phyloP scores from a whole-genome alignment of 352 stramenopile species.

The Blastocystis hominis region DNA sequence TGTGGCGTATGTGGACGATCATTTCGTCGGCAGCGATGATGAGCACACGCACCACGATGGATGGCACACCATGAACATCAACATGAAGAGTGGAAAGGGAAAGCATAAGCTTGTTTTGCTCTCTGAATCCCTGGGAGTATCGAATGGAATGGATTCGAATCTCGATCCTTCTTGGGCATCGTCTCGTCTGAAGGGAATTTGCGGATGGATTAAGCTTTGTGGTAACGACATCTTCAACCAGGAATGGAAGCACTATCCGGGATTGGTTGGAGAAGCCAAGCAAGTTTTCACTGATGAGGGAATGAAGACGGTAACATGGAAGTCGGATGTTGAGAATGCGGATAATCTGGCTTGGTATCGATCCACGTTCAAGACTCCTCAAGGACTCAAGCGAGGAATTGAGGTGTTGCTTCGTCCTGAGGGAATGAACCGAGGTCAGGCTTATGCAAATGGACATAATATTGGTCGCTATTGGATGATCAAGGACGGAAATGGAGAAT shows the following conservation, averaged over 20 bases:
- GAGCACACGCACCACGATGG: neutral
- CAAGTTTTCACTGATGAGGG: neutral
- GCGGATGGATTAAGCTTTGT: conserved; percentile 24
- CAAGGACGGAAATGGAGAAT: too few relatives aligned
- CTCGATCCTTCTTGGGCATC: neutral
- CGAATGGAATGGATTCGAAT: neutral
- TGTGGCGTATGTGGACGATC: neutral
- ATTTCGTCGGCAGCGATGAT: neutral
- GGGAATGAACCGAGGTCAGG: conserved; percentile 12
- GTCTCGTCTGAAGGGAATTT: conserved; percentile 15
- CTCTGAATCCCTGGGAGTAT: conserved; percentile 25
- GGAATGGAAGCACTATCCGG: conserved; percentile 18
- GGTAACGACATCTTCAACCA: conserved; percentile 36
- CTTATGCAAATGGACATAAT: conserved; percentile 38
- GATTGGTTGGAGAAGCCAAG: conserved; percentile 21
- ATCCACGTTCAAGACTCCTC: conserved; percentile 19
- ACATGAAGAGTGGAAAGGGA: neutral
- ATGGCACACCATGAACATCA: conserved; percentile 16
- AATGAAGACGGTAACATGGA: neutral
- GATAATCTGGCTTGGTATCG: conserved; percentile 11
- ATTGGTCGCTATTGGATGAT: too few relatives aligned
- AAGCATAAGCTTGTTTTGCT: neutral
- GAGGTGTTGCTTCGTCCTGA: conserved; percentile 5
- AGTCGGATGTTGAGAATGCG: conserved; percentile 17
- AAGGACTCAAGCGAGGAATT: neutral